Percentiles rank a stretch among this genome's conserved stretches.
These are phyloP conservation scores for Symbiodinium pilosum DNA, from an alignment of 73 alveolate species.

Conservation along the genomic window DNA sequence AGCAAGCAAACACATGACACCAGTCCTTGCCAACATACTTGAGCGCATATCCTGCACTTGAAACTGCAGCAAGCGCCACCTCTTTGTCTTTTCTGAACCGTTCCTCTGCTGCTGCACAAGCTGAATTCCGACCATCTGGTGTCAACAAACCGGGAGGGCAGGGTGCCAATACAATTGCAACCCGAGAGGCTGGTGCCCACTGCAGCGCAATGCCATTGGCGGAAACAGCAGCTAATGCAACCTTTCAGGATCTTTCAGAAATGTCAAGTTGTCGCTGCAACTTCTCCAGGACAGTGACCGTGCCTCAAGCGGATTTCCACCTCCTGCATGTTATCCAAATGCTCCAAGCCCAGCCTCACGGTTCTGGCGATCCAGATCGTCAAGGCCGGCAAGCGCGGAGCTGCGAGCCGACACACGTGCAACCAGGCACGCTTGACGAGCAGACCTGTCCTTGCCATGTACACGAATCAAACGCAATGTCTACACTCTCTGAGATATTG, in stretches of 20 bases:
- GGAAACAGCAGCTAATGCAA: constrained; percentile 59
- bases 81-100: constrained; percentile 82
- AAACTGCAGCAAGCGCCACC: constrained; percentile 77
- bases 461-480: neutral
- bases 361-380: constrained; percentile 74
- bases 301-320: neutral
- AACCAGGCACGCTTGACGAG: constrained; percentile 49
- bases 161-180: neutral
- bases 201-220: constrained; percentile 92
- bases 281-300: neutral
- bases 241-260: neutral
- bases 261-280: neutral
- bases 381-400: constrained; percentile 84
- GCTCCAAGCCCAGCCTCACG: constrained; percentile 34
- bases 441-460: constrained; percentile 20
- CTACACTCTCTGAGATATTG: neutral
- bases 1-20: neutral
- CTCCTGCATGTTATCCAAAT: too few relatives aligned
- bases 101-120: too few relatives aligned
- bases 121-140: neutral
- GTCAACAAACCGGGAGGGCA: neutral
- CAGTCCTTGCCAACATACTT: constrained; percentile 70
- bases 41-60: constrained; percentile 61
- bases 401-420: constrained; percentile 77
- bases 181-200: constrained; percentile 72